phyloP scores from a whole-genome alignment of 495 filamentous ascomycete species.

The Daldinia grandis region DNA sequence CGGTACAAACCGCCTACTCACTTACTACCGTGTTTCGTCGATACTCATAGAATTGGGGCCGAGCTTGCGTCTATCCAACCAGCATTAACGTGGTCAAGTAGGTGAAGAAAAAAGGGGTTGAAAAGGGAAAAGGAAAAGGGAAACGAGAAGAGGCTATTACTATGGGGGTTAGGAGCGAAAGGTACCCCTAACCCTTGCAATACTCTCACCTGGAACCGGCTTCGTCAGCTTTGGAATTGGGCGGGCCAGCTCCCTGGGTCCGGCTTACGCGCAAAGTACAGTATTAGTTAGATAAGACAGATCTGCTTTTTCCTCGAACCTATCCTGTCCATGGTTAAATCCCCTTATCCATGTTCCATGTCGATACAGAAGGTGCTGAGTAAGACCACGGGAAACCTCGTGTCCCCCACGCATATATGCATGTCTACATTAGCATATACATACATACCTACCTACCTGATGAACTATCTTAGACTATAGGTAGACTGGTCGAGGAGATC shows the following conservation, averaged over 20 bases:
- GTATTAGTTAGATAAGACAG: constrained; percentile 1
- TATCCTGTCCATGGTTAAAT: not conserved
- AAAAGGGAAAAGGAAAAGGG: not conserved
- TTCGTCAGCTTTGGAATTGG: not conserved
- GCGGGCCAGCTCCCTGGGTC: not conserved
- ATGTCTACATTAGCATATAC: not conserved
- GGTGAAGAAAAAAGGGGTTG: not conserved
- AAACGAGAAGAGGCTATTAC: not conserved
- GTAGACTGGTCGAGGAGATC: not conserved
- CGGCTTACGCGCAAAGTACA: not conserved
- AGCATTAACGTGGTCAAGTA: not conserved
- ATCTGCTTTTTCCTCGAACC: not conserved
- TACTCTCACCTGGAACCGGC: not conserved
- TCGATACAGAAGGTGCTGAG: constrained; percentile 4
- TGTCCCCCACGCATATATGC: not conserved
- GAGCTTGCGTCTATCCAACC: not conserved
- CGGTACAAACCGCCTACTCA: not conserved
- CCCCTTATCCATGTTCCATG: not conserved
- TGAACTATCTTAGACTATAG: not conserved
- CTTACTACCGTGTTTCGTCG: not conserved
- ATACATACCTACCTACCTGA: no score
- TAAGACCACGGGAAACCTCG: constrained; percentile 7
- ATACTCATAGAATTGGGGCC: not conserved
- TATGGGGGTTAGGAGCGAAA: not conserved
- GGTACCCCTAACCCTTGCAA: not conserved